These are phyloP conservation scores for Heritiera fomes DNA, from an alignment of 345 rosid genomes.

Conservation along the genomic window DNA sequence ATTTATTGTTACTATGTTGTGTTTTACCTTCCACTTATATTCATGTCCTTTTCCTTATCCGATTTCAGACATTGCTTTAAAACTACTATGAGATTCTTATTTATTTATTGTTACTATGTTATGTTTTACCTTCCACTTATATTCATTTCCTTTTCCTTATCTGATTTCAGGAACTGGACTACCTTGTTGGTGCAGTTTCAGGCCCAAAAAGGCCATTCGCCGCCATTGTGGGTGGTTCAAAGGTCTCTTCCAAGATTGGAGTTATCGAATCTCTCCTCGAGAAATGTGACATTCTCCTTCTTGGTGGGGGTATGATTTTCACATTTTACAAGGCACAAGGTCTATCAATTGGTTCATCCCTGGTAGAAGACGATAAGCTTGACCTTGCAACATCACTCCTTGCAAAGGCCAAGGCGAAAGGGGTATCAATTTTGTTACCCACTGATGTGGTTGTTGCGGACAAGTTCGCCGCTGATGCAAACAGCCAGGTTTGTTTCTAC, in stretches of 20 bases:
- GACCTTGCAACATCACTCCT: conserved; percentile 75
- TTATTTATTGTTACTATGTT: conserved; percentile 1
- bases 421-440: conserved; percentile 76
- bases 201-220: conserved; percentile 95
- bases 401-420: conserved; percentile 78
- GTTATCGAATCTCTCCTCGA: conserved; percentile 85
- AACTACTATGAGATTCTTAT: not conserved
- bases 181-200: conserved; percentile 90
- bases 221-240: conserved; percentile 94
- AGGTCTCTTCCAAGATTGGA: conserved; percentile 94
- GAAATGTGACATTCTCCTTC: conserved; percentile 65
- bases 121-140: conserved; percentile 1
- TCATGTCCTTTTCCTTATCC: conserved; percentile 1
- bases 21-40: conserved; percentile 1
- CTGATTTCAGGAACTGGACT: conserved; percentile 73
- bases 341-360: conserved; percentile 72
- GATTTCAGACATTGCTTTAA: conserved; percentile 32
- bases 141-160: not conserved
- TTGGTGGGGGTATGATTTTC: conserved; percentile 96
- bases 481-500: conserved; percentile 66
- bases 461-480: conserved; percentile 88
- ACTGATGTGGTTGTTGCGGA: conserved; percentile 84
- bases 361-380: conserved; percentile 84
- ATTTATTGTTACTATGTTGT: not conserved
- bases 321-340: conserved; percentile 93